Base-by-base conservation (phyloP, 208 protist genomes). In the Tritrichomonas foetus region DNA sequence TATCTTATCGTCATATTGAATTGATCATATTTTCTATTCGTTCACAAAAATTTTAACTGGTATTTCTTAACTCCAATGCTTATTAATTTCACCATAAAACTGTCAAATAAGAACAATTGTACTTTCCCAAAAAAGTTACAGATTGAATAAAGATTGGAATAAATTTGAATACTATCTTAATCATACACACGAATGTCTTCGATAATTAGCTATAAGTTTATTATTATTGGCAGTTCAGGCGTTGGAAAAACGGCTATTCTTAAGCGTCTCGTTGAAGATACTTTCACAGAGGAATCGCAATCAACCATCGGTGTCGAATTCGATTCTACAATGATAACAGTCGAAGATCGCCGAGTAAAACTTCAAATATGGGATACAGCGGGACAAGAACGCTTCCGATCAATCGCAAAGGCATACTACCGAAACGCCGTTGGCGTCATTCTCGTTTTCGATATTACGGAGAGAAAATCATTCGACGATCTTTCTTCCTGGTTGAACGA, bases 311-410 rank as follows among this genome's bases (percentile, higher is more conserved):
- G n/a, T n/a, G n/a, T n/a, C n/a, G n/a, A n/a, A 36, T 47, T 78
- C 69, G 69, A 44, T 78, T 78, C 69, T 47, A 78, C 69, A 36
- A 44, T 36, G 0, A 0, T 78, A 3, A 36, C 33, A 44, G 33
- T 78, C 16, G 69, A 78, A 16, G 69, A 36, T 14, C 22, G 44
- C 22, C 11, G 33, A 27, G 69, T 78, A 27, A 78, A 78, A 78
- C 33, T 78, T 14, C 69, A 78, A 78, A 78, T 78, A 14, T 78
- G 69, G 69, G 69, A 78, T 78, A 78, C 69, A 78, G 69, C 69
- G 44, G 69, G 69, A 14, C 69, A 78, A 78, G 69, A 78, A 36
- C 33, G 33, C 33, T 78, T 78, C 16, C 33, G 69, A 44, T 78
- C 69, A 41, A 78, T 78, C 44, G 69, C 69, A 14, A 78, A 78